These are phyloP conservation scores for Suillus discolor DNA, from an alignment of 768 basidiomycete species.

Conservation along the genomic window DNA sequence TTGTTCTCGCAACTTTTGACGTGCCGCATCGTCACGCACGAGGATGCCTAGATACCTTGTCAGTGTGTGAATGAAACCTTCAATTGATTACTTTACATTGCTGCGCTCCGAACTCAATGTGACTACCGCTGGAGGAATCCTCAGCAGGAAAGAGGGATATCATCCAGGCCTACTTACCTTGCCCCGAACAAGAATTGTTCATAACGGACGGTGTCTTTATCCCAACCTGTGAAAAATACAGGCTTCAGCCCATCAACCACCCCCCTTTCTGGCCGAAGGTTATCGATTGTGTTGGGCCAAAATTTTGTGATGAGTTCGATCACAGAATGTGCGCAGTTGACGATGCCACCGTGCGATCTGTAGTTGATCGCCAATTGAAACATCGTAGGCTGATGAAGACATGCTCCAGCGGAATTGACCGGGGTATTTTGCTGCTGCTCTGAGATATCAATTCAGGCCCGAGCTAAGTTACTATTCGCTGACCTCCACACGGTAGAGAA, in stretches of 20 bases:
- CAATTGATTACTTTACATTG: constrained; percentile 49
- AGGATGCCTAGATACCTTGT: constrained; percentile 53
- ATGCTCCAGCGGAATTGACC: constrained; percentile 15
- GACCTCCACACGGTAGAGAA: constrained; percentile 65
- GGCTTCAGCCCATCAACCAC: constrained; percentile 57
- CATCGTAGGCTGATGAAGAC: constrained; percentile 31
- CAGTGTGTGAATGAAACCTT: neutral
- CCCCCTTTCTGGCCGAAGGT: constrained; percentile 55
- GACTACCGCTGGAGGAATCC: constrained; percentile 39
- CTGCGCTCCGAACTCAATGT: constrained; percentile 61
- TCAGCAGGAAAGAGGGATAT: constrained; percentile 14
- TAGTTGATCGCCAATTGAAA: constrained; percentile 70
- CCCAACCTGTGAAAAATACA: constrained; percentile 55
- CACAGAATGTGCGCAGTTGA: constrained; percentile 68
- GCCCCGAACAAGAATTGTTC: constrained; percentile 60
- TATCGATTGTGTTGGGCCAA: constrained; percentile 69
- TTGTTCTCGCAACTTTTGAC: constrained; percentile 46
- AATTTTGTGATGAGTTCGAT: constrained; percentile 62
- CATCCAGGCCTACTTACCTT: constrained; percentile 35
- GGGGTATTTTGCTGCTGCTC: constrained; percentile 25
- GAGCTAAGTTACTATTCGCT: neutral
- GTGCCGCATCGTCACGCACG: constrained; percentile 61
- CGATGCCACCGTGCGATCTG: constrained; percentile 73
- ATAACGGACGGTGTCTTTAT: constrained; percentile 43
- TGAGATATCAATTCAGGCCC: neutral